phyloP scores from a whole-genome alignment of 352 stramenopile genomes.

The Globisporangium canariense region DNA sequence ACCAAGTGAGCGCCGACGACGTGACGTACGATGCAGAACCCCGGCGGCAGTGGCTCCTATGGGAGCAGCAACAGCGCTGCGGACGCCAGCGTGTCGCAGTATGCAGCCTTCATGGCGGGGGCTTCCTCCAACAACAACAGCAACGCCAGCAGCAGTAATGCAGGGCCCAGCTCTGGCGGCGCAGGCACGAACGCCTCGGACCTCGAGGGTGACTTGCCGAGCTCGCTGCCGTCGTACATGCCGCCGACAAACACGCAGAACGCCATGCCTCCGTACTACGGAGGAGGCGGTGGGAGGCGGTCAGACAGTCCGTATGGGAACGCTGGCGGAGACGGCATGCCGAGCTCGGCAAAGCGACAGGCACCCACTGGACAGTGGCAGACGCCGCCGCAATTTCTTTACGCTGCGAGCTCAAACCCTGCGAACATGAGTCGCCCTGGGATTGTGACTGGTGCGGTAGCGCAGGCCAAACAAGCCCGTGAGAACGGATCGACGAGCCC shows the following conservation, averaged over 20 bases:
- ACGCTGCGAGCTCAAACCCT: conserved; percentile 12
- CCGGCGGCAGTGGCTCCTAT: conserved; percentile 10
- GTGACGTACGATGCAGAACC: conserved; percentile 19
- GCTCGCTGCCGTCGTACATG: conserved; percentile 74
- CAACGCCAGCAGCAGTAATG: background rate
- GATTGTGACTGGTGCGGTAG: background rate
- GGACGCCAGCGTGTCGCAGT: conserved; percentile 13
- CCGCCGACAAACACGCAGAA: conserved; percentile 20
- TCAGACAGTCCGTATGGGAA: background rate
- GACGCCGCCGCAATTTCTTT: conserved; percentile 54
- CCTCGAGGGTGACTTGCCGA: conserved; percentile 58
- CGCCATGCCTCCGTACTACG: conserved; percentile 30
- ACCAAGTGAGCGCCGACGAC: background rate
- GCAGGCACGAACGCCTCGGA: conserved; percentile 13
- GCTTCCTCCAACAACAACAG: background rate
- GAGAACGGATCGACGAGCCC: conserved; percentile 32
- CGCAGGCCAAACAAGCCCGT: conserved; percentile 3
- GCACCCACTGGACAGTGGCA: conserved; percentile 63
- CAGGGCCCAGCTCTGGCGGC: background rate
- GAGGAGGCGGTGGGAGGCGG: conserved; percentile 24
- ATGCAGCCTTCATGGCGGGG: conserved; percentile 13
- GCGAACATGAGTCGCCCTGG: conserved; percentile 1
- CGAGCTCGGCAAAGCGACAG: conserved; percentile 35
- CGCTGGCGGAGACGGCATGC: conserved; percentile 14
- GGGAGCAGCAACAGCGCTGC: conserved; percentile 13